Conservation (phyloP, 805 yeast genomes). For the Candida sanyiensis region DNA sequence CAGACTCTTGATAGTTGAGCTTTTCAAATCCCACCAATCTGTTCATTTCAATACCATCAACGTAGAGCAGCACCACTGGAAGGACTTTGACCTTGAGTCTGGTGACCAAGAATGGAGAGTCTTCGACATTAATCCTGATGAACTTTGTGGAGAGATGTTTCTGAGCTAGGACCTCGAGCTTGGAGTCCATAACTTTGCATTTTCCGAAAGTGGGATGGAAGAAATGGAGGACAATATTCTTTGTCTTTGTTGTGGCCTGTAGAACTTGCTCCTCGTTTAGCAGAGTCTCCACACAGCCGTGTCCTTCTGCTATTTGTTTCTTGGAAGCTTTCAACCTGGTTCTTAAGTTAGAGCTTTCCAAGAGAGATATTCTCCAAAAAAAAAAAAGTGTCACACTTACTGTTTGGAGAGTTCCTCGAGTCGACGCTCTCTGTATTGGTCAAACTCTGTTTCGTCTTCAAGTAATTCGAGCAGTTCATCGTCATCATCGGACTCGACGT, state of each 20-base stretch:
- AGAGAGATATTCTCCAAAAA: no score
- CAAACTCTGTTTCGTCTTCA: constrained; percentile 44
- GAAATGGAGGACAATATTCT: constrained; percentile 52
- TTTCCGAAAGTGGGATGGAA: constrained; percentile 54
- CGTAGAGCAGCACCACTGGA: constrained; percentile 64
- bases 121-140: constrained; percentile 49
- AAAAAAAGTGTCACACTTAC: no score
- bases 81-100: constrained; percentile 59
- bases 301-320: constrained; percentile 33
- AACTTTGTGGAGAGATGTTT: constrained; percentile 53
- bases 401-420: constrained; percentile 48
- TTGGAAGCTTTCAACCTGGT: constrained; percentile 30
- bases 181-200: constrained; percentile 54
- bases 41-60: constrained; percentile 51
- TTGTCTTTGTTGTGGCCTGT: constrained; percentile 39
- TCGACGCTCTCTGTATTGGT: constrained; percentile 56
- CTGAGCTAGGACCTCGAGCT: constrained; percentile 41
- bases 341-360: not conserved
- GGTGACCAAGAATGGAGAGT: constrained; percentile 67
- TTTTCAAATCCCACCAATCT: constrained; percentile 67
- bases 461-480: constrained; percentile 42
- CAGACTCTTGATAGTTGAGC: constrained; percentile 39
- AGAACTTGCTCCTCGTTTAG: constrained; percentile 53
- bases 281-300: constrained; percentile 39
- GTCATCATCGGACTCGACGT: constrained; percentile 29